Conservation (phyloP, 2,329 filamentous ascomycete species). For the Alternaria sp. region DNA sequence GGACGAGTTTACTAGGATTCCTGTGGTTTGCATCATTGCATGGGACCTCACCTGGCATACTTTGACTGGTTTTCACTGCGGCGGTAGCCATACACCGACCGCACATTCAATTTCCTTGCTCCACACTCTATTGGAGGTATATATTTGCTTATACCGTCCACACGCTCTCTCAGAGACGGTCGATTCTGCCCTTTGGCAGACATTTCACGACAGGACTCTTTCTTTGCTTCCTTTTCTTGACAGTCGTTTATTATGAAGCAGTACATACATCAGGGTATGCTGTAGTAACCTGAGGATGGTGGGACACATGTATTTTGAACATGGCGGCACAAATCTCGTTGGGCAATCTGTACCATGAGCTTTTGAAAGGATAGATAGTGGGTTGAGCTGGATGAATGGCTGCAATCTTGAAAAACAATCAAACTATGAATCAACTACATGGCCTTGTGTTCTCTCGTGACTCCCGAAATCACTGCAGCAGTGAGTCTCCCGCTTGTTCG, state of each 20-base stretch:
- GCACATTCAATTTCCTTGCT: conserved; percentile 22
- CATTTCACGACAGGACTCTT: conserved; percentile 7
- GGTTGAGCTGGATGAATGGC: conserved; percentile 18
- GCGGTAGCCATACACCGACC: conserved; percentile 23
- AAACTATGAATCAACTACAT: conserved; percentile 1
- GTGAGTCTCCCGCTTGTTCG: background rate
- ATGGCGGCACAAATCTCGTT: conserved; percentile 15
- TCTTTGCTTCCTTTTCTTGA: conserved; percentile 13
- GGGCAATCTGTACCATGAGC: conserved; percentile 13
- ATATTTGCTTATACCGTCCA: conserved; percentile 11
- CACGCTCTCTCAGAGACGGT: conserved; percentile 6
- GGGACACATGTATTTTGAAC: conserved; percentile 7
- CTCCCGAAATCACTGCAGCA: background rate
- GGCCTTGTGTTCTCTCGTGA: background rate
- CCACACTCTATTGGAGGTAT: conserved; percentile 14
- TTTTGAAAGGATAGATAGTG: conserved; percentile 18
- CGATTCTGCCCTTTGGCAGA: conserved; percentile 6
- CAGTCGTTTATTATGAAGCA: conserved; percentile 16
- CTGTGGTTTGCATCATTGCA: conserved; percentile 21
- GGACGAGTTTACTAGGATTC: conserved; percentile 35
- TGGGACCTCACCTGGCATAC: conserved; percentile 31
- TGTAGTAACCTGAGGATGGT: conserved; percentile 4
- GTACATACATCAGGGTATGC: conserved; percentile 4
- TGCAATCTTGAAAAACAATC: conserved; percentile 20
- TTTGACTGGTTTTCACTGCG: conserved; percentile 32